Conservation (phyloP, 2,329 filamentous ascomycete species). For the Talaromyces sp. region DNA sequence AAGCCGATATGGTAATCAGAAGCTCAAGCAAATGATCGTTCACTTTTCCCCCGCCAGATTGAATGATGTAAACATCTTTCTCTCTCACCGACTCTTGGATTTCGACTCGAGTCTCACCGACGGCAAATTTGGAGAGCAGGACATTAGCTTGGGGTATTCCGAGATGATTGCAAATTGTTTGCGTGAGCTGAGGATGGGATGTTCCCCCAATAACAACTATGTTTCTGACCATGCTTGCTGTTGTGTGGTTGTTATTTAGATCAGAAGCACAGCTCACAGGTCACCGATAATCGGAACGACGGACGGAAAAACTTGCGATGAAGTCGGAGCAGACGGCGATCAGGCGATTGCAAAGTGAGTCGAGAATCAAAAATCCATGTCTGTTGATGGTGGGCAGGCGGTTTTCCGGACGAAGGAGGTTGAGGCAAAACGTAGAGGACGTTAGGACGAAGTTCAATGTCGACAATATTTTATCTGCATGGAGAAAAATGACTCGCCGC, state of each 20-base stretch:
- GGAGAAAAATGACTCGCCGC: constrained; percentile 15
- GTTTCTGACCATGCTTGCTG: constrained; percentile 75
- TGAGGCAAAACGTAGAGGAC: not conserved
- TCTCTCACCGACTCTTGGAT: constrained; percentile 94
- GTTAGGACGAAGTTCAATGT: constrained; percentile 4
- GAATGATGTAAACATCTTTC: constrained; percentile 98
- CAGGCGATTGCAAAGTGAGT: not conserved
- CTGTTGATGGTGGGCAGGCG: not conserved
- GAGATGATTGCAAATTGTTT: constrained; percentile 82
- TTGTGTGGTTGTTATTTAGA: constrained; percentile 9
- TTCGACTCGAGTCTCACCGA: constrained; percentile 91
- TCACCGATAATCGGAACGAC: constrained; percentile 14
- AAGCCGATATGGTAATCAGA: constrained; percentile 97
- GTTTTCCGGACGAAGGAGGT: not conserved
- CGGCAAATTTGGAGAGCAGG: constrained; percentile 85
- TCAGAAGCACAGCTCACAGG: constrained; percentile 10
- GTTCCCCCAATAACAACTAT: constrained; percentile 91
- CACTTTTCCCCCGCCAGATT: constrained; percentile 85
- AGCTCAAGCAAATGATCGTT: constrained; percentile 97
- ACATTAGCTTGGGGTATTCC: constrained; percentile 82
- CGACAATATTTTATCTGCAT: constrained; percentile 13
- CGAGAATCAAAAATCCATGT: constrained; percentile 8
- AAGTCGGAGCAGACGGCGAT: not conserved
- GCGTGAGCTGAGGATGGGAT: constrained; percentile 83
- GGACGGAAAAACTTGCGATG: constrained; percentile 1